These are phyloP conservation scores for Neospermospora avenae DNA, from an alignment of 2,329 filamentous ascomycete species.

Conservation along the genomic window DNA sequence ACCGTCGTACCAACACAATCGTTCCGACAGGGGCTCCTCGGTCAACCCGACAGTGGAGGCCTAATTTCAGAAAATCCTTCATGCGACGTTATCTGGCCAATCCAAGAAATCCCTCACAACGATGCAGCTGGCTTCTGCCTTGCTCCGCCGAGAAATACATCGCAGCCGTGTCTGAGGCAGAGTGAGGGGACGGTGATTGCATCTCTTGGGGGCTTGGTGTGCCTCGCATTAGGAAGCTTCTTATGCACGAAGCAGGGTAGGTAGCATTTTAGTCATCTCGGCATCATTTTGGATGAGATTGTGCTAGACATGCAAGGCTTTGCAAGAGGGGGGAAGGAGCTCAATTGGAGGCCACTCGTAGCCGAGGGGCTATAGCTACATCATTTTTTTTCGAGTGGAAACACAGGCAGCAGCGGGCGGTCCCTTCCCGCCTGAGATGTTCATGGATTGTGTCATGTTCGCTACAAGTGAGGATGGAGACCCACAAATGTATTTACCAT, in stretches of 20 bases:
- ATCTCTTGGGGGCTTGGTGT: not conserved
- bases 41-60: not conserved
- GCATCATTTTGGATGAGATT: not conserved
- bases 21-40: not conserved
- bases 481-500: not conserved
- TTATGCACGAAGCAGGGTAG: not conserved
- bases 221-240: not conserved
- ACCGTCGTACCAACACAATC: not conserved
- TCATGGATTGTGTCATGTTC: not conserved
- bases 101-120: slow-evolving; percentile 4
- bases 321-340: not conserved
- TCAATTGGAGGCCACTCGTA: not conserved
- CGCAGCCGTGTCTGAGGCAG: not conserved
- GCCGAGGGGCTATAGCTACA: not conserved
- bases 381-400: not conserved
- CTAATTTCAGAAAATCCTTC: not conserved
- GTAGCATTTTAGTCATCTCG: not conserved
- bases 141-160: slow-evolving; percentile 2
- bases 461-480: not conserved
- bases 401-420: not conserved
- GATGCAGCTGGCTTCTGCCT: slow-evolving; percentile 3
- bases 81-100: slow-evolving; percentile 1
- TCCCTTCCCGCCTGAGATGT: not conserved
- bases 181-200: not conserved
- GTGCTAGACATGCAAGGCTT: not conserved